phyloP scores from a whole-genome alignment of 2,329 filamentous ascomycete species.

The Fusarium burgessii region DNA sequence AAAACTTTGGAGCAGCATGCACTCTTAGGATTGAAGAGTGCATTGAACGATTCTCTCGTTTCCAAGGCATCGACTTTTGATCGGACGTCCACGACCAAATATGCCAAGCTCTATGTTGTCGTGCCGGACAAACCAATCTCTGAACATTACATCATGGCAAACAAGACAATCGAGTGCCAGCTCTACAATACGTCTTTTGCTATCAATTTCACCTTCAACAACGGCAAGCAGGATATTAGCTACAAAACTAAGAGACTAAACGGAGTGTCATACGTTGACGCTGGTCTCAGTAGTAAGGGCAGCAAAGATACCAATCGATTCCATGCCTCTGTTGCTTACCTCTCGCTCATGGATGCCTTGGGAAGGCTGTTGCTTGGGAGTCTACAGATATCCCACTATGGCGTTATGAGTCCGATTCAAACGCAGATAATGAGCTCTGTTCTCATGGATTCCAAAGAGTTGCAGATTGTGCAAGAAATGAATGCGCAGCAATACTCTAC shows the following conservation, averaged over 20 bases:
- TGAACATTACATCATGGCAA: neutral
- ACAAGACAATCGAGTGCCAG: neutral
- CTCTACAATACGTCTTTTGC: constrained; percentile 16
- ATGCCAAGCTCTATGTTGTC: neutral
- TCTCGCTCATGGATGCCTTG: neutral
- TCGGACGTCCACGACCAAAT: neutral
- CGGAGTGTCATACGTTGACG: fast-evolving
- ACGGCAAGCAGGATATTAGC: neutral
- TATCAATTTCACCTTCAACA: constrained; percentile 1
- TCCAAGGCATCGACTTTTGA: neutral
- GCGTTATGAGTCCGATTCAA: neutral
- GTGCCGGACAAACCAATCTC: fast-evolving
- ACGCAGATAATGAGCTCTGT: constrained; percentile 12
- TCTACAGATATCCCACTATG: neutral
- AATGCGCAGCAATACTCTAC: neutral
- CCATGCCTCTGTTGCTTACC: neutral
- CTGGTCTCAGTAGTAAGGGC: neutral
- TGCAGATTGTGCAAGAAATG: neutral
- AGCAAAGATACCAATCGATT: neutral
- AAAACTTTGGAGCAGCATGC: neutral
- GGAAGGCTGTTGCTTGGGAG: constrained; percentile 6
- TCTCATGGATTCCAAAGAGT: constrained; percentile 21
- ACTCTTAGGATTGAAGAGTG: neutral
- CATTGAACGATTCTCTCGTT: neutral
- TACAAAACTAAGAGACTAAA: neutral